Evolutionary conservation across 148 eudicot genomes (phyloP), one percentile per base, ranked within the genome.

Genomic region (Vaccinium darrowii): DNA sequence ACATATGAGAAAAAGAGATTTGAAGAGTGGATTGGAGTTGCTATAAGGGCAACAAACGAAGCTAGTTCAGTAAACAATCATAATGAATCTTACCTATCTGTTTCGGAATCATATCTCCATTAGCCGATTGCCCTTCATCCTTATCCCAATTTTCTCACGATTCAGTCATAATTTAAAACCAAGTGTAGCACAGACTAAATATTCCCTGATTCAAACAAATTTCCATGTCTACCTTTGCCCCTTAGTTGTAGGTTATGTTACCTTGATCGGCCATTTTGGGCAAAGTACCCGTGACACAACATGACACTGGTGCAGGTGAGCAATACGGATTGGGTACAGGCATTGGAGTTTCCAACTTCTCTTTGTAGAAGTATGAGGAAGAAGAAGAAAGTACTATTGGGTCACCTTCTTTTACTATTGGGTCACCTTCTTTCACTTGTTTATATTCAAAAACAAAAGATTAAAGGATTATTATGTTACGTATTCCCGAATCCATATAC

Each of bases 11-110:
- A 27, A 63, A 62, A 8, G 30, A 63, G 30, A 63, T 63, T 19
- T n/a, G 69, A 63, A 63, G 30, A 63, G 71, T 63, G 71, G 69
- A 63, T 63, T 63, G 25, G 71, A 63, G 71, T 63, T n/a, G 71
- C 43, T 63, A 76, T 23, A 23, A 25, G 47, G 5, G 18, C 36
- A 25, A 16, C 33, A 27, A 25, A 21, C 15, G 39, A 10, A 78
- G n/a, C 33, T 14, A 52, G 19, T 78, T 78, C 80, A 23, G 80
- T 11, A 51, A 52, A 67, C 25, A 76, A 53, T 52, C 39, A 23
- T 0, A 51, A n/a, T 10, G 8, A 50, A 23, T 51, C 80, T 62
- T 43, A 58, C 57, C 83, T n/a, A 63, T 63, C 33, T 81, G 57
- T 62, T 21, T n/a, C 54, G 30, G 52, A 52, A 52, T 52, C n/a